Conservation (phyloP, 2,329 filamentous ascomycete genomes). For the Fonsecaea monophora region DNA sequence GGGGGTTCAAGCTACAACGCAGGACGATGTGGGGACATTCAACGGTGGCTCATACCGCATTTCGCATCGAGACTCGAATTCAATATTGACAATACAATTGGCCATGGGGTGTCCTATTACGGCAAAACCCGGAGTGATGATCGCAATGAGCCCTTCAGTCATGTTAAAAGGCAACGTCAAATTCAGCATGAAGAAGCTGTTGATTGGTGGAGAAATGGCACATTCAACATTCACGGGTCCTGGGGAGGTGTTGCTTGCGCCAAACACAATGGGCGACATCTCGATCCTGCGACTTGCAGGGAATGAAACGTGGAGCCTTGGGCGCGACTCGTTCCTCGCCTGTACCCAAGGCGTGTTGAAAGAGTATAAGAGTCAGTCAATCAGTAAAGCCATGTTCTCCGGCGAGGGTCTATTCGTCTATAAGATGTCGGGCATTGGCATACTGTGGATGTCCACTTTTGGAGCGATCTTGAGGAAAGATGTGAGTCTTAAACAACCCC, state of each 20-base stretch:
- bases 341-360: constrained; percentile 86
- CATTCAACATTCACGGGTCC: constrained; percentile 85
- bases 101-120: constrained; percentile 85
- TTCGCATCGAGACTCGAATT: constrained; percentile 89
- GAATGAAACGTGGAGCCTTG: constrained; percentile 77
- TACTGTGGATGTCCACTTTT: constrained; percentile 91
- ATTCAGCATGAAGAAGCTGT: constrained; percentile 89
- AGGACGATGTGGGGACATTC: constrained; percentile 93
- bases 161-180: constrained; percentile 82
- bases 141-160: constrained; percentile 90
- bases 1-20: constrained; percentile 64
- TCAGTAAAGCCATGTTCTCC: constrained; percentile 90
- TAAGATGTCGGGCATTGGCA: constrained; percentile 78
- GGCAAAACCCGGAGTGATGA: constrained; percentile 86
- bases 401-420: constrained; percentile 93
- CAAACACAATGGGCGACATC: constrained; percentile 81
- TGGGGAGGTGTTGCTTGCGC: constrained; percentile 85
- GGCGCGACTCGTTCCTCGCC: constrained; percentile 84
- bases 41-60: constrained; percentile 95
- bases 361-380: constrained; percentile 82
- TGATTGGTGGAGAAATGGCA: constrained; percentile 79
- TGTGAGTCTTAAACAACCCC: constrained; percentile 59
- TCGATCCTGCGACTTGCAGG: constrained; percentile 77
- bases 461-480: constrained; percentile 95
- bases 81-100: constrained; percentile 84